Conservation (phyloP, 305 asterid species). For the Solanum aculeatissimum region DNA sequence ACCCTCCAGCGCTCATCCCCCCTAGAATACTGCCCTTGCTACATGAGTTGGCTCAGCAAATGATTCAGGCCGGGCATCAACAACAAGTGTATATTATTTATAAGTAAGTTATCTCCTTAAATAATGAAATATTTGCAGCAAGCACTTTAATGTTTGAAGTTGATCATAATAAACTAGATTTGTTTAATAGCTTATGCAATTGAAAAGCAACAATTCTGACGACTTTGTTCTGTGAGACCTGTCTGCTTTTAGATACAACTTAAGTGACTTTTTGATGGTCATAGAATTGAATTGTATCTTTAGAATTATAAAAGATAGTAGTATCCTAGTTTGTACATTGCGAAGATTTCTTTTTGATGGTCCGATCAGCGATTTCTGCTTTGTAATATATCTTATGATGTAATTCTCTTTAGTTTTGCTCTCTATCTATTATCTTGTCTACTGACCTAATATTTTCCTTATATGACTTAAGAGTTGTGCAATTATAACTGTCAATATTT, state of each 20-base stretch:
- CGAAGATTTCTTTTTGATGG: background rate
- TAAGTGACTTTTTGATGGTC: background rate
- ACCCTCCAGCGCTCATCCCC: constrained; percentile 72
- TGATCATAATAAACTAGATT: background rate
- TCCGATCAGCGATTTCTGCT: no score
- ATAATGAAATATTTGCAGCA: background rate
- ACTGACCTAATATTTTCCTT: background rate
- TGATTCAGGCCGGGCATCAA: constrained; percentile 77
- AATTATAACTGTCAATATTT: background rate
- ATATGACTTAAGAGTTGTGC: background rate
- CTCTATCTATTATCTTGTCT: background rate
- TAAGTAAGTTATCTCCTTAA: constrained; percentile 30
- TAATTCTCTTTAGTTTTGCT: background rate
- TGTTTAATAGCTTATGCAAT: background rate
- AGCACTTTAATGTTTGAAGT: background rate
- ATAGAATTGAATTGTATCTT: background rate
- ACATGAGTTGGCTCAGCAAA: constrained; percentile 50
- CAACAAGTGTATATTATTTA: constrained; percentile 51
- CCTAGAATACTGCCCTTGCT: constrained; percentile 71
- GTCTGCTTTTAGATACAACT: background rate
- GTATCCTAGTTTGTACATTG: background rate
- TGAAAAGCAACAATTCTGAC: background rate
- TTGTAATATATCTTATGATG: background rate
- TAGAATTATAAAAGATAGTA: background rate
- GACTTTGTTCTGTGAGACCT: background rate